Base-by-base conservation (phyloP, 805 yeast genomes). In the Yarrowia keelungensis region DNA sequence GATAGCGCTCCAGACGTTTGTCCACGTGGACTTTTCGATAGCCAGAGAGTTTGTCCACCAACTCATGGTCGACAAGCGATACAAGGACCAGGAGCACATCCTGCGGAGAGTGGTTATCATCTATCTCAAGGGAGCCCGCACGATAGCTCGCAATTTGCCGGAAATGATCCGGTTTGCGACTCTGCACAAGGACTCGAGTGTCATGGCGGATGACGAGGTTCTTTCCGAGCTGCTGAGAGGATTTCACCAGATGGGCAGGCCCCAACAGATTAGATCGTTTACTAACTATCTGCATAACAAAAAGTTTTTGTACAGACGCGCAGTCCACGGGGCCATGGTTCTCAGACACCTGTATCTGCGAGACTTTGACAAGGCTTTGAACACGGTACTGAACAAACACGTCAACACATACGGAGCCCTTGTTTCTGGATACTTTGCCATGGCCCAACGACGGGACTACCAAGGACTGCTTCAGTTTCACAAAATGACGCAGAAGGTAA, bases 21-120 rank as follows among this genome's bases (percentile, higher is more conserved):
- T 59, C 51, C 45, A 59, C 42, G 38, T 45, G 15, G 65, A 59
- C 16, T 59, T 59, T 16, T 59, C 65, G 12, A 14, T 59, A 16
- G 65, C 65, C 8, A 10, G 65, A 11, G 50, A 51, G 16, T 59
- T 59, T 59, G 51, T 59, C 15, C 43, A 59, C 32, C 65, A 59
- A 59, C 51, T 59, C 14, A 59, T 59, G 65, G 35, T 45, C 35
- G 65, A 59, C 65, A 59, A 59, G 32, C 64, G 64, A 32, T 43
- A 26, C 50, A 26, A 16, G 16, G 2, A 3, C 7, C 36, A 54
- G 12, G n/a, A 42, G 16, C 11, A 5, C 14, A 15, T n/a, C n/a
- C 50, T 19, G 50, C 41, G 14, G 8, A n/a, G 15, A 8, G 64
- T 58, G n/a, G 64, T 41, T 7, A 8, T 7, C n/a, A 5, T 43